These are phyloP conservation scores for Venturia pyrina DNA, from an alignment of 2,329 filamentous ascomycete genomes.

Conservation along the genomic window DNA sequence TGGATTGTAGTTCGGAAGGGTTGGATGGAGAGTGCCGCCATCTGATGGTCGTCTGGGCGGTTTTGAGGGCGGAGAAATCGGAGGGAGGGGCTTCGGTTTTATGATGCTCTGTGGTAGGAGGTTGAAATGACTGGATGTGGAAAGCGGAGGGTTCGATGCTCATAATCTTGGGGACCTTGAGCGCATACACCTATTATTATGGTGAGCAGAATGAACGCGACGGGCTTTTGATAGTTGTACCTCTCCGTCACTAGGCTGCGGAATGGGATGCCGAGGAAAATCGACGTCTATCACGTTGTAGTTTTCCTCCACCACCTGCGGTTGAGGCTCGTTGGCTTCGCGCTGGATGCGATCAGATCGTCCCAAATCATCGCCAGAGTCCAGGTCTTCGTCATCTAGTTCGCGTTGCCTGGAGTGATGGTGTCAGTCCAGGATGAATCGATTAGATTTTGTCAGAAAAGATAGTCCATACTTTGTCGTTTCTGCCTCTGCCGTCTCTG, in stretches of 20 bases:
- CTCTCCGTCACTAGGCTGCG: conserved; percentile 60
- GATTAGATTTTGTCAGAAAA: not conserved
- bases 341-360: conserved; percentile 48
- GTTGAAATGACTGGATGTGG: conserved; percentile 54
- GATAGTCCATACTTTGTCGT: not conserved
- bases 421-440: not conserved
- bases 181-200: conserved; percentile 50
- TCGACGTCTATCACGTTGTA: conserved; percentile 51
- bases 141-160: conserved; percentile 59
- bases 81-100: conserved; percentile 32
- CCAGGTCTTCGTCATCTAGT: conserved; percentile 53
- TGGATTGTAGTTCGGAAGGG: conserved; percentile 59
- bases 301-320: conserved; percentile 26
- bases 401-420: conserved; percentile 26
- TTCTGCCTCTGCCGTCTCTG: conserved; percentile 27
- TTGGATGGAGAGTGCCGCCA: conserved; percentile 58
- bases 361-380: conserved; percentile 52
- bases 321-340: conserved; percentile 36
- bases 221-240: conserved; percentile 31
- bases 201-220: conserved; percentile 15
- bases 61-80: conserved; percentile 50
- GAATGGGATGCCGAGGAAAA: conserved; percentile 58
- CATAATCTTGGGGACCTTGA: conserved; percentile 65
- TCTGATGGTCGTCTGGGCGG: conserved; percentile 57
- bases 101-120: conserved; percentile 50